Base-by-base conservation (phyloP, 2,329 filamentous ascomycete species). In the Fusarium sublunatum region DNA sequence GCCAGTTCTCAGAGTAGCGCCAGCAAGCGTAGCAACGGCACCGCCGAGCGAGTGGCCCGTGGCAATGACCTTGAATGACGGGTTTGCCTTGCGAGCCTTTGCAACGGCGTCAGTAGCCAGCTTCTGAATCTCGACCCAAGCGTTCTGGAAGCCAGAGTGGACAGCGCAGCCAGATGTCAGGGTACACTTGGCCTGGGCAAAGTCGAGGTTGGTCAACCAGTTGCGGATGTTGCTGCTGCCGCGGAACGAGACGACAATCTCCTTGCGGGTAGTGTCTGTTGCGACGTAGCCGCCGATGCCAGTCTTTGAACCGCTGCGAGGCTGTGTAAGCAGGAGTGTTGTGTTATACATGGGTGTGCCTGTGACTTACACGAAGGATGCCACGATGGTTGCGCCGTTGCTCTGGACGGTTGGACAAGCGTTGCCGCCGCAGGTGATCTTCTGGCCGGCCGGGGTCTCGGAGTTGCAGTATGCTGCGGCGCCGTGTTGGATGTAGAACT, bases 11-110 rank as follows among this genome's bases (percentile, higher is more conserved):
- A 90, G 75, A 64, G 85, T 80, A 1, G 82, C 85, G 0, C 81
- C 85, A 0, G 81, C 88, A 5, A 92, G 72, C 7, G 83, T 86
- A 35, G 83, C 86, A 3, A 91, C 78, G 7, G 88, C 88, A 25
- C 80, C 89, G 43, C 89, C 89, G 5, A 92, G 84, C 9, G 86
- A 89, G 78, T 91, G 89, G 32, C 89, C 90, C 0, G 87, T 87
- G n/a, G 82, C 74, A 15, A 88, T 72, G 70, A 90, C 70, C 41
- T 73, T 73, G 77, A 83, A 89, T 43, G 58, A 61, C 1, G 87
- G 85, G 75, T 86, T 75, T 26, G 78, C 72, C 2, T 71, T 68
- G 36, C 71, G 72, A 4, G 85, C 84, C 2, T 72, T 56, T 19
- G 74, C 62, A 22, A 90, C 70, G 49, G 79, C 80, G 2, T 69